Conservation (phyloP, 768 basidiomycete genomes). For the Grammothele lineata region DNA sequence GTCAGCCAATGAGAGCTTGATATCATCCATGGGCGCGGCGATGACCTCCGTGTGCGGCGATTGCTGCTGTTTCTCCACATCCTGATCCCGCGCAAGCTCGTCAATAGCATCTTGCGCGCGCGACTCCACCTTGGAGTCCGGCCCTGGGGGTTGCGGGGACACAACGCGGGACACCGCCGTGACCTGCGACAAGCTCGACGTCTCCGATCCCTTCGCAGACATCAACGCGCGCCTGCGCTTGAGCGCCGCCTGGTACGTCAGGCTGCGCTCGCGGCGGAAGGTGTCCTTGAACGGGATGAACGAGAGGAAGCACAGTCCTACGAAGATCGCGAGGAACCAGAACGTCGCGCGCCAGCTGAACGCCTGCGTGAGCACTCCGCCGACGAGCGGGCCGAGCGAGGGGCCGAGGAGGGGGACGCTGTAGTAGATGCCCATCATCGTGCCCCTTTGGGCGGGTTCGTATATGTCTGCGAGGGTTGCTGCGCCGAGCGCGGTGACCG, state of each 20-base stretch:
- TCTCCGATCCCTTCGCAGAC: slow-evolving; percentile 19
- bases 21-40: slow-evolving; percentile 14
- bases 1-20: slow-evolving; percentile 60
- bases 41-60: background rate
- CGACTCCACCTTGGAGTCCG: no score
- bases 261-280: slow-evolving; percentile 77
- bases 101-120: background rate
- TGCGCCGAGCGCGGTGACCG: slow-evolving; percentile 68
- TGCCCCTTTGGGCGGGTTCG: slow-evolving; percentile 69
- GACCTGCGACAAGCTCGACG: slow-evolving; percentile 21
- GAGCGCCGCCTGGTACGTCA: slow-evolving; percentile 70
- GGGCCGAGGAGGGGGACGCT: slow-evolving; percentile 75
- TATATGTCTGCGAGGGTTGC: slow-evolving; percentile 78
- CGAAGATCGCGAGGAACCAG: slow-evolving; percentile 73
- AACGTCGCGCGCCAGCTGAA: slow-evolving; percentile 80
- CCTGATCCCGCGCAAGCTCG: slow-evolving; percentile 8
- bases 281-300: slow-evolving; percentile 79
- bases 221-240: slow-evolving; percentile 31
- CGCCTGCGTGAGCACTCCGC: slow-evolving; percentile 60
- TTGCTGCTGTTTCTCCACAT: background rate
- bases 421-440: slow-evolving; percentile 80
- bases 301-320: slow-evolving; percentile 45
- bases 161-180: slow-evolving; percentile 10
- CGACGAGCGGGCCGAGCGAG: slow-evolving; percentile 63
- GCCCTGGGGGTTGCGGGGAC: no score